Conservation (phyloP, 1,284 basidiomycete genomes). For the Volvariella surrecta region DNA sequence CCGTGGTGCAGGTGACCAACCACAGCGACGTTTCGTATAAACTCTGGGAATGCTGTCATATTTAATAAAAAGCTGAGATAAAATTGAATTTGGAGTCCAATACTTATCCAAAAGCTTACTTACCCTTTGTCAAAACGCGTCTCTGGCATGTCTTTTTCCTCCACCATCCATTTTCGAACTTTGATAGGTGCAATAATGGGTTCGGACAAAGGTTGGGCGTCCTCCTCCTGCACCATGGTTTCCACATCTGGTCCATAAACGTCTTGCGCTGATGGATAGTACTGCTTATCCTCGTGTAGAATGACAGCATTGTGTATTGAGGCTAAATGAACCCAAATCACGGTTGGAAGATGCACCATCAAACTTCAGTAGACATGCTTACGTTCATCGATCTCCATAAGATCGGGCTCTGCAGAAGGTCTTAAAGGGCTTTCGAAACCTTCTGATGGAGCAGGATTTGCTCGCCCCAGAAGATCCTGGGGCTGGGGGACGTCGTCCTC, state of each 20-base stretch:
- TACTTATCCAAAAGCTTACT: constrained; percentile 19
- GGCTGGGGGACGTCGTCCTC: constrained; percentile 63
- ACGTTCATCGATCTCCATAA: constrained; percentile 78
- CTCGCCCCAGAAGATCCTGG: constrained; percentile 27
- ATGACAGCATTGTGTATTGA: constrained; percentile 81
- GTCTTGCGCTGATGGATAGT: constrained; percentile 90
- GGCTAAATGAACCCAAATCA: constrained; percentile 30
- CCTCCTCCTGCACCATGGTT: constrained; percentile 97
- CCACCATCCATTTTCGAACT: constrained; percentile 84
- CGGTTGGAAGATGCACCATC: constrained; percentile 4
- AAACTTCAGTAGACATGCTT: constrained; percentile 19
- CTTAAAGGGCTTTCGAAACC: constrained; percentile 58
- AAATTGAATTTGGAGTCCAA: neutral
- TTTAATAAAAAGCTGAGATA: constrained; percentile 81
- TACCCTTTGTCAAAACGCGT: constrained; percentile 93
- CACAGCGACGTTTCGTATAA: constrained; percentile 92
- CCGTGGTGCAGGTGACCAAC: constrained; percentile 97
- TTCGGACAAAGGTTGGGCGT: constrained; percentile 90
- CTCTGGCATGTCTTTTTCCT: constrained; percentile 90
- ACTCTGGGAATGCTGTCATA: constrained; percentile 88
- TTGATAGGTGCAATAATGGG: constrained; percentile 96
- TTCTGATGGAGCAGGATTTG: constrained; percentile 50
- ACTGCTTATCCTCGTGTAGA: constrained; percentile 96
- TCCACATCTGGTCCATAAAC: constrained; percentile 94
- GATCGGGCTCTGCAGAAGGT: constrained; percentile 40